phyloP scores from a whole-genome alignment of 306 rosid genomes.

The Glycine latifolia region DNA sequence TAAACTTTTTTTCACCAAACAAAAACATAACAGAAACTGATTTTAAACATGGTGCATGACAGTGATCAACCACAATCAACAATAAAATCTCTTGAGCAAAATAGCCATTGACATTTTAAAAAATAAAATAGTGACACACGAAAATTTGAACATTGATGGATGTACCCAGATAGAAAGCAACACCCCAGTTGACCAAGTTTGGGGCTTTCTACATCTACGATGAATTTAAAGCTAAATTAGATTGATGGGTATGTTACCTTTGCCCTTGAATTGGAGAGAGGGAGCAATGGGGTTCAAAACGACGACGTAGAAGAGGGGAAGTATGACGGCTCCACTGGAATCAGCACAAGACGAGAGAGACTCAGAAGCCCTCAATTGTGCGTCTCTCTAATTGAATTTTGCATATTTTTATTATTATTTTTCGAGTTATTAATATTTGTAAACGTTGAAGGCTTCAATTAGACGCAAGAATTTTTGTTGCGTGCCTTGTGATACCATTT shows the following conservation, averaged over 20 bases:
- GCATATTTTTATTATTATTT: neutral
- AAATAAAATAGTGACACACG: neutral
- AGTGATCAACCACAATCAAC: slow-evolving; percentile 29
- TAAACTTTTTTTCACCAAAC: no score
- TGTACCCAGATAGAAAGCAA: neutral
- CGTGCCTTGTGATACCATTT: no score
- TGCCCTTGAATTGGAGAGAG: slow-evolving; percentile 20
- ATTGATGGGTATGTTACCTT: slow-evolving; percentile 34
- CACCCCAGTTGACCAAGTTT: slow-evolving; percentile 25
- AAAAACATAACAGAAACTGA: neutral
- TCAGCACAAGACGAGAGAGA: neutral
- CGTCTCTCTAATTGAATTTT: neutral
- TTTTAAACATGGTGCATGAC: slow-evolving; percentile 12
- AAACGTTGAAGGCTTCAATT: neutral
- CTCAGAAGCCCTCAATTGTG: slow-evolving; percentile 20
- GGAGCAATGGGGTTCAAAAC: slow-evolving; percentile 9
- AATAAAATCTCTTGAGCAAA: slow-evolving; percentile 4
- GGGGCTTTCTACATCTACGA: neutral
- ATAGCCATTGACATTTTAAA: slow-evolving; percentile 1
- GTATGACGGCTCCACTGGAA: slow-evolving; percentile 6
- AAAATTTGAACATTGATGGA: neutral
- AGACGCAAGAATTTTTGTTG: slow-evolving; percentile 11
- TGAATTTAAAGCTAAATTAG: slow-evolving; percentile 9
- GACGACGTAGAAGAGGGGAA: neutral
- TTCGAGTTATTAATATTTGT: neutral